phyloP scores from a whole-genome alignment of 2,329 filamentous ascomycete species.

The Tolypocladium nubicola region DNA sequence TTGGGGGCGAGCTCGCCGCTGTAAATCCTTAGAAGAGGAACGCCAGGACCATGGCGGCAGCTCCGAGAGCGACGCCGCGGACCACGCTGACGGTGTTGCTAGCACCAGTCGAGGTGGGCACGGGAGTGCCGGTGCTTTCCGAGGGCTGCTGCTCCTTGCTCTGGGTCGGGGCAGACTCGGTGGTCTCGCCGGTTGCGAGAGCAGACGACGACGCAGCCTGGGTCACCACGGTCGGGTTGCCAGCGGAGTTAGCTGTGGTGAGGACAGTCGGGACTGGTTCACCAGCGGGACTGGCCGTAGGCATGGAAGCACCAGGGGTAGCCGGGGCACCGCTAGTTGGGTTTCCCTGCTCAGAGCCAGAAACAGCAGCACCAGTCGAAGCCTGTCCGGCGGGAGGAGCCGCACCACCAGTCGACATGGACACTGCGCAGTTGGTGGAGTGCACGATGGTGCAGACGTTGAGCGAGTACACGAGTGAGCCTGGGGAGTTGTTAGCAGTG shows the following conservation, averaged over 20 bases:
- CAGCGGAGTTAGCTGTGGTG: constrained; percentile 9
- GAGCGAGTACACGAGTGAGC: constrained; percentile 21
- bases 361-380: neutral
- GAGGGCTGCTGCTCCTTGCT: neutral
- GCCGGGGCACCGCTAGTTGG: neutral
- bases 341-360: neutral
- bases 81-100: constrained; percentile 11
- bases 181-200: constrained; percentile 6
- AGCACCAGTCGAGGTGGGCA: constrained; percentile 18
- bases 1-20: neutral
- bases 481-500: constrained; percentile 8
- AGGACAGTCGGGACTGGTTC: constrained; percentile 7
- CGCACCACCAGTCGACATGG: constrained; percentile 14
- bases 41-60: constrained; percentile 14
- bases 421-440: constrained; percentile 20
- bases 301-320: neutral
- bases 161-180: constrained; percentile 1
- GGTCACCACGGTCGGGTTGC: constrained; percentile 9
- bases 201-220: constrained; percentile 10
- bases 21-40: constrained; percentile 11
- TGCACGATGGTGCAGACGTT: constrained; percentile 25
- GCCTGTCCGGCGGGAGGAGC: constrained; percentile 6
- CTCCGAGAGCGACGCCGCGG: constrained; percentile 13
- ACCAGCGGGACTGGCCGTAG: neutral
- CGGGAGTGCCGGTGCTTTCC: constrained; percentile 6